Conservation (phyloP, 2,329 filamentous ascomycete species). For the Monilinia polystroma region DNA sequence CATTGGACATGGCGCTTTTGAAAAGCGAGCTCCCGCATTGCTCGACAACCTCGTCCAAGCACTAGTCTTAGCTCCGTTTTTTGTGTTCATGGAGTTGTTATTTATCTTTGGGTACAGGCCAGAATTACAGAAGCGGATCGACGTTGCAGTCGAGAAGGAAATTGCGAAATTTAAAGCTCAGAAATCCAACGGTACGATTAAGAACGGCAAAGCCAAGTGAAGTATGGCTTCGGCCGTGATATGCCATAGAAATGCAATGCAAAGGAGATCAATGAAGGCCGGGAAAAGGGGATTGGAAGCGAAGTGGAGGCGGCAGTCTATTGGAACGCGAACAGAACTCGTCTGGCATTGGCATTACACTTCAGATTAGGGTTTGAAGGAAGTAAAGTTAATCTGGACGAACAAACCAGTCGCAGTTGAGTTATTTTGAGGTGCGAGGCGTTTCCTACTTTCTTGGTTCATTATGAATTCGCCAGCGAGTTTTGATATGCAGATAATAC, state of each 20-base stretch:
- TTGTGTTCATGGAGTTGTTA: constrained; percentile 93
- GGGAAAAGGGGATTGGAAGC: background rate
- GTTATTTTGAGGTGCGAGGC: constrained; percentile 22
- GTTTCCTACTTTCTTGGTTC: constrained; percentile 19
- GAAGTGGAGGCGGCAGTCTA: background rate
- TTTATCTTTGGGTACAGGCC: constrained; percentile 89
- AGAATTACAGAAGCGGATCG: constrained; percentile 78
- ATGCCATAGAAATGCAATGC: background rate
- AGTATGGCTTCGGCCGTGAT: background rate
- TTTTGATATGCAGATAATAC: constrained; percentile 20
- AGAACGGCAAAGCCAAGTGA: constrained; percentile 52
- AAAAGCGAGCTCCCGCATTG: constrained; percentile 82
- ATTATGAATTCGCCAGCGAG: constrained; percentile 20
- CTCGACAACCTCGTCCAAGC: constrained; percentile 91
- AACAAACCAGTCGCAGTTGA: background rate
- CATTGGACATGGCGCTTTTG: constrained; percentile 84
- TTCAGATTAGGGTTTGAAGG: constrained; percentile 1
- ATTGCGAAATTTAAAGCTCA: constrained; percentile 69
- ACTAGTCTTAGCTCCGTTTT: constrained; percentile 88
- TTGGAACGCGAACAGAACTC: background rate
- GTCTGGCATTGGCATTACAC: background rate
- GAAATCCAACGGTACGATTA: constrained; percentile 47
- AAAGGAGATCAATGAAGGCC: too few relatives aligned
- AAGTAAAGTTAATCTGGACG: constrained; percentile 6
- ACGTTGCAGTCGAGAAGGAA: constrained; percentile 72